phyloP scores from a whole-genome alignment of 345 rosid genomes.

The Rhizophora mangle region DNA sequence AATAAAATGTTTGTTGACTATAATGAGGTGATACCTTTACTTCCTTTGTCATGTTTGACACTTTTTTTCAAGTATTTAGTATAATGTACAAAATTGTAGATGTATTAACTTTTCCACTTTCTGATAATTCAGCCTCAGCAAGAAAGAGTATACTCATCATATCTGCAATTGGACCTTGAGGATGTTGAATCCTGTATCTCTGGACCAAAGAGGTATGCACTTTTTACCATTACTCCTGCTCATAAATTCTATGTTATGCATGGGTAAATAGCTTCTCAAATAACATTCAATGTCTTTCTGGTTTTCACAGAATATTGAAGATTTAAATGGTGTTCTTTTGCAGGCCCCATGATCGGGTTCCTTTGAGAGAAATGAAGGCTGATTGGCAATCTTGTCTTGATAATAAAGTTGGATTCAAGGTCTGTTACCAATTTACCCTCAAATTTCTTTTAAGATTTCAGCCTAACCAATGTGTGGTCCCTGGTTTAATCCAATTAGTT shows the following conservation, averaged over 20 bases:
- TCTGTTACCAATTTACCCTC: slow-evolving; percentile 18
- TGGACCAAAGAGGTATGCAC: slow-evolving; percentile 83
- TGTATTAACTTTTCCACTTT: neutral
- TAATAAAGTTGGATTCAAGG: slow-evolving; percentile 92
- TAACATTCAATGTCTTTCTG: neutral
- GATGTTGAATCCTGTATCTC: slow-evolving; percentile 93
- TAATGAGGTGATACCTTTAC: slow-evolving; percentile 50
- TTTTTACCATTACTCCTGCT: neutral
- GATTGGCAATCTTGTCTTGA: slow-evolving; percentile 97
- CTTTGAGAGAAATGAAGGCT: slow-evolving; percentile 86
- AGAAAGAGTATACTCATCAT: slow-evolving; percentile 76
- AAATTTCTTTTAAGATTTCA: too few relatives aligned
- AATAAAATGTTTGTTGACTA: slow-evolving; percentile 96
- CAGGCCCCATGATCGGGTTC: slow-evolving; percentile 97
- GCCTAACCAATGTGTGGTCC: too few relatives aligned
- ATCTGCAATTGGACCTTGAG: slow-evolving; percentile 65
- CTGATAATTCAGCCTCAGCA: slow-evolving; percentile 58
- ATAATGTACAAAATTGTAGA: slow-evolving; percentile 7
- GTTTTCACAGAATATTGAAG: neutral
- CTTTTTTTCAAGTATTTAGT: neutral
- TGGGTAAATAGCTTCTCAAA: neutral
- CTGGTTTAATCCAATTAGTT: too few relatives aligned
- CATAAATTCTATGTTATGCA: neutral
- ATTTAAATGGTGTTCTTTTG: slow-evolving; percentile 4
- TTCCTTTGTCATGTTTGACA: neutral